Evolutionary conservation across 495 filamentous ascomycete species (phyloP), one percentile per base, ranked within the genome.

Genomic region (Pyronema omphalodes): DNA sequence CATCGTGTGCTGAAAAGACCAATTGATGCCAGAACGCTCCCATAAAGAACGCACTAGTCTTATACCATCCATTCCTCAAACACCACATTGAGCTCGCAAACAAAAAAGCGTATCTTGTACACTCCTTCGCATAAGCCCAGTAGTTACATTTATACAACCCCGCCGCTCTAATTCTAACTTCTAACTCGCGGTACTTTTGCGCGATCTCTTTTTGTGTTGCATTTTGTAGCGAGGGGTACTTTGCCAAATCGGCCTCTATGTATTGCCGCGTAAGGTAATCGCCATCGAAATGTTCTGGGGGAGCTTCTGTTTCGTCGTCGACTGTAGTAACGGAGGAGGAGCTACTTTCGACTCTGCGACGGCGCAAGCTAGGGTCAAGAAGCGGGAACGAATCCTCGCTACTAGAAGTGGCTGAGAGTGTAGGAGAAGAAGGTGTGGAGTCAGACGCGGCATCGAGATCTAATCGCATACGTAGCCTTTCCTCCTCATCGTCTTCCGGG

Each of bases 1-100:
- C 86, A 74, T 98, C 91, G 71, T 98, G 91, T 58, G 86, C 91
- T 5, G 83, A 81, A 68, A 98, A 98, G 43, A 91, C 84, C 33
- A 95, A 76, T 63, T 98, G 91, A 62, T 98, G 91, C 91, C 91
- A 98, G 62, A 94, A 77, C 45, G 76, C 72, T 15, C 89, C 91
- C 41, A 96, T 71, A 61, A 79, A 89, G 53, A 86, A 70, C 6
- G 78, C 88, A 41, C 83, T 85, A 3, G 71, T 69, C 29, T 68
- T 74, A 66, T 87, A 98, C 84, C 86, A 93, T 11, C 76, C 76
- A 63, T 70, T 70, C 4, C 67, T 74, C 3, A 96, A 72, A 56
- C 80, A 80, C n/a, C 81, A 51, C 46, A 76, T 73, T 37, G 83
- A 67, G 9, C 61, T 59, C 41, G 82, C 81, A n/a, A 94, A 74